Conservation (phyloP, 257 asterid species). For the Ophiorrhiza pumila region DNA sequence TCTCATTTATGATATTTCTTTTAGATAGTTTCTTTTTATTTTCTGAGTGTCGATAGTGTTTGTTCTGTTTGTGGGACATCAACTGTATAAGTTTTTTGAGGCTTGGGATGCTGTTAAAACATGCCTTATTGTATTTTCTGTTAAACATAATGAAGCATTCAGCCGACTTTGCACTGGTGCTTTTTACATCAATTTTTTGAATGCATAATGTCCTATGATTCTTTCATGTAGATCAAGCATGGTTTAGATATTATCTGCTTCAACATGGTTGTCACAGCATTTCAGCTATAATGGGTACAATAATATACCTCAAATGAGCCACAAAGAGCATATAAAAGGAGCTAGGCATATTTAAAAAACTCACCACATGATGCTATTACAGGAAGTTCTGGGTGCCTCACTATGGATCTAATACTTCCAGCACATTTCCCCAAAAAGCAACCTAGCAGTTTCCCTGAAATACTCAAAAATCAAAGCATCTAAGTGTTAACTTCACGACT, state of each 20-base stretch:
- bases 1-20: neutral
- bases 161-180: too few species aligned
- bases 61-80: neutral
- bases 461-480: slow-evolving; percentile 7
- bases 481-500: neutral
- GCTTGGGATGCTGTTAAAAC: too few species aligned
- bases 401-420: slow-evolving; percentile 90
- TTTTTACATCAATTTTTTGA: neutral
- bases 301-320: neutral
- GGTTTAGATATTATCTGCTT: neutral
- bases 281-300: neutral
- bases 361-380: slow-evolving; percentile 93
- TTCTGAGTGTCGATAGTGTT: neutral
- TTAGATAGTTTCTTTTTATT: neutral
- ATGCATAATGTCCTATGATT: neutral
- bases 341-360: slow-evolving; percentile 15
- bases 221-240: neutral
- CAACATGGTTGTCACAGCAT: neutral
- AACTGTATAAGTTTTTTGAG: neutral
- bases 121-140: too few species aligned
- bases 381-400: slow-evolving; percentile 73
- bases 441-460: slow-evolving; percentile 77
- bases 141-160: too few species aligned
- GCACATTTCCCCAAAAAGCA: slow-evolving; percentile 86
- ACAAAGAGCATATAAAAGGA: neutral